phyloP scores from a whole-genome alignment of 768 basidiomycete genomes.

The Suillus luteus region DNA sequence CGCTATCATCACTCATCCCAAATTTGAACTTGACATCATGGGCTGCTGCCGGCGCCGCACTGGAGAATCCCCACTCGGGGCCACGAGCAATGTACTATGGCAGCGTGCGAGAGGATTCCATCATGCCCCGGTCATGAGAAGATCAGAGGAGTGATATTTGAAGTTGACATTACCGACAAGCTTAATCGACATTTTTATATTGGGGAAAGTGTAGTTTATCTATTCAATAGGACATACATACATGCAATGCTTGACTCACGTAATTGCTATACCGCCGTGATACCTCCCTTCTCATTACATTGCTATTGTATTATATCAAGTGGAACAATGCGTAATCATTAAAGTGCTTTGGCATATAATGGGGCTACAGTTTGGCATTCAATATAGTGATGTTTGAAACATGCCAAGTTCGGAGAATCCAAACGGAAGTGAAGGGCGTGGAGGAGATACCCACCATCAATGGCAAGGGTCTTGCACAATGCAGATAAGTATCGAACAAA shows the following conservation, averaged over 20 bases:
- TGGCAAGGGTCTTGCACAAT: constrained; percentile 22
- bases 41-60: constrained; percentile 29
- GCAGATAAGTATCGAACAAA: not conserved
- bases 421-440: not conserved
- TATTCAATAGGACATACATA: not conserved
- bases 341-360: no score
- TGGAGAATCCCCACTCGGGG: constrained; percentile 16
- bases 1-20: constrained; percentile 33
- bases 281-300: not conserved
- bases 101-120: constrained; percentile 22
- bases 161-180: not conserved
- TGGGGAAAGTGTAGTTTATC: not conserved
- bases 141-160: constrained; percentile 28
- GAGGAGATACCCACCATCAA: constrained; percentile 33
- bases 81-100: constrained; percentile 8
- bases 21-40: constrained; percentile 33
- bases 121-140: constrained; percentile 30
- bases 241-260: not conserved
- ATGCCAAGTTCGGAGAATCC: not conserved
- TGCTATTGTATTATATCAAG: not conserved
- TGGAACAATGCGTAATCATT: not conserved
- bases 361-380: not conserved
- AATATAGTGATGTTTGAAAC: not conserved
- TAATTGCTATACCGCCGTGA: not conserved
- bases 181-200: not conserved